A percentile compares a stretch with the other conserved stretches of the same genome.
phyloP scores from a whole-genome alignment of 345 rosid species.

The Ricinus communis region DNA sequence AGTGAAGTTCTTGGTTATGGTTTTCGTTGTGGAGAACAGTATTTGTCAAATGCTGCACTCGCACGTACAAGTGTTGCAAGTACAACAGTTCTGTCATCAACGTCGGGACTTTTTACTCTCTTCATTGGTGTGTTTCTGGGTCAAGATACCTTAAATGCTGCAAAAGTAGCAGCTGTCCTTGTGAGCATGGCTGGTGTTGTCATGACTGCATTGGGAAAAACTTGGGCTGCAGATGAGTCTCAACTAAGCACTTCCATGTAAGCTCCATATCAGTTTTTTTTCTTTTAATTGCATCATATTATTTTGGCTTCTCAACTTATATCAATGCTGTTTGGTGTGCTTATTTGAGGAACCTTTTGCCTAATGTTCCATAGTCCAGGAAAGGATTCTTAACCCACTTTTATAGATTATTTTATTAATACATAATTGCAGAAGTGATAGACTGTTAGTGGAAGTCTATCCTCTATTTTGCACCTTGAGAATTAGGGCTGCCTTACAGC shows the following conservation, averaged over 20 bases:
- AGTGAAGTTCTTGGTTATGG: slow-evolving; percentile 4
- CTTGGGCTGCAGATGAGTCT: slow-evolving; percentile 93
- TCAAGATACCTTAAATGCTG: slow-evolving; percentile 76
- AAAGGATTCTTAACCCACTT: slow-evolving; percentile 1
- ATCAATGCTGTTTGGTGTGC: too few relatives aligned
- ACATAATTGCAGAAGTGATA: neutral
- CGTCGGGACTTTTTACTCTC: slow-evolving; percentile 97
- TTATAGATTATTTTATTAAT: neutral
- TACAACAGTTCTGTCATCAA: slow-evolving; percentile 94
- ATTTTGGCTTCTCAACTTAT: neutral
- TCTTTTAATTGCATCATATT: neutral
- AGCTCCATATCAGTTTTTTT: slow-evolving; percentile 24
- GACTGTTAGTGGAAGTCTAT: neutral
- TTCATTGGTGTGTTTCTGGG: slow-evolving; percentile 88
- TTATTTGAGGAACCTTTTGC: neutral
- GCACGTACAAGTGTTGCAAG: slow-evolving; percentile 98
- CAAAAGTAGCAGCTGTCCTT: slow-evolving; percentile 88
- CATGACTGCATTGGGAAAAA: slow-evolving; percentile 94
- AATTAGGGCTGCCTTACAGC: neutral
- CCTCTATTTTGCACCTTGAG: neutral
- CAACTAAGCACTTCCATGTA: slow-evolving; percentile 58
- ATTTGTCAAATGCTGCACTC: slow-evolving; percentile 97
- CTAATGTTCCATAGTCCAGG: neutral
- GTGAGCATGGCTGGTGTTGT: slow-evolving; percentile 96
- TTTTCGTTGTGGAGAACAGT: slow-evolving; percentile 49